These are phyloP conservation scores for Trapa incisa DNA, from an alignment of 345 rosid genomes.

Conservation along the genomic window DNA sequence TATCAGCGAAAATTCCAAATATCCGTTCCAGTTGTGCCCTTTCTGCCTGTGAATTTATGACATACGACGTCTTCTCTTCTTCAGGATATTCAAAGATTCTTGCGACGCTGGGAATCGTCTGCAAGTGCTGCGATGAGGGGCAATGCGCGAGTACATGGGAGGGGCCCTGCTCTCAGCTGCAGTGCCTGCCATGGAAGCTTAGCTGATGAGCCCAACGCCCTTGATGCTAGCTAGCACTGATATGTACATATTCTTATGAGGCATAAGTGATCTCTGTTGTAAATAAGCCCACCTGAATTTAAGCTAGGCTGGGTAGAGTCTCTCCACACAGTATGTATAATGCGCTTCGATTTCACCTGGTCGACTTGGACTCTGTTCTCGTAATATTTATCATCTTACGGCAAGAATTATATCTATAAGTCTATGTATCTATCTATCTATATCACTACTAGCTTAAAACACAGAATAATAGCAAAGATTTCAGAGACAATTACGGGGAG, in stretches of 20 bases:
- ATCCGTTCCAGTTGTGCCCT: no score
- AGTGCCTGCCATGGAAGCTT: constrained; percentile 47
- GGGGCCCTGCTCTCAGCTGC: constrained; percentile 34
- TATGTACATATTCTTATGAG: background rate
- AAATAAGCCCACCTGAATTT: background rate
- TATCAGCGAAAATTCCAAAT: no score
- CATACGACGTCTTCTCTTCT: background rate
- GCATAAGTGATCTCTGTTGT: no score
- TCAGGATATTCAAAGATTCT: constrained; percentile 27
- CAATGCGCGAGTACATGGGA: constrained; percentile 35
- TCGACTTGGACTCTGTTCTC: no score
- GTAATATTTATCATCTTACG: no score
- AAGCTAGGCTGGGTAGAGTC: background rate
- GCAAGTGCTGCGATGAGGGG: constrained; percentile 47
- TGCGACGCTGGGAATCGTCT: constrained; percentile 39
- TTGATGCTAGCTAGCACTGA: background rate
- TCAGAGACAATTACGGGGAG: background rate
- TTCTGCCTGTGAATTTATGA: no score
- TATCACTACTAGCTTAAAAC: no score
- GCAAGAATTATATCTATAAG: no score
- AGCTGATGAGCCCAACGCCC: constrained; percentile 3
- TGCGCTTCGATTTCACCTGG: no score
- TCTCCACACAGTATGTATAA: background rate
- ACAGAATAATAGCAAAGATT: no score
- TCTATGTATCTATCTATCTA: no score